phyloP scores from a whole-genome alignment of 345 rosid genomes.

The Isatis tinctoria region DNA sequence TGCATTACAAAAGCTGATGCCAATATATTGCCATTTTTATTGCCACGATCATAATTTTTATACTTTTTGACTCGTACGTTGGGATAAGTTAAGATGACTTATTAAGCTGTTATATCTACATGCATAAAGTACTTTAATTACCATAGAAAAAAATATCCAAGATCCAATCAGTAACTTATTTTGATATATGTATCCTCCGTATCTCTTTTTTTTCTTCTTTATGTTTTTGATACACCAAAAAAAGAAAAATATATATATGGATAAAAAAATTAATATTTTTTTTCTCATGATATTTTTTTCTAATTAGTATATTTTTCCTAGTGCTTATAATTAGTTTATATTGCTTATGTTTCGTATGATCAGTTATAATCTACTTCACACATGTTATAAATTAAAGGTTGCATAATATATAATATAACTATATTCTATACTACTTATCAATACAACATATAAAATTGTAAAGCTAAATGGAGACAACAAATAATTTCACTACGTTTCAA shows the following conservation, averaged over 20 bases:
- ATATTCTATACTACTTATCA: background rate
- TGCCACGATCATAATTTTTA: background rate
- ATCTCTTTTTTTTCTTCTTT: too few relatives aligned
- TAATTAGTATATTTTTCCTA: background rate
- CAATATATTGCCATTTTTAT: background rate
- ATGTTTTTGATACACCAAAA: too few relatives aligned
- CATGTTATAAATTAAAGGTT: background rate
- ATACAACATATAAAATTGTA: background rate
- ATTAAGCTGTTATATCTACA: background rate
- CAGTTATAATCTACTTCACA: background rate
- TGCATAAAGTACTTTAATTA: background rate
- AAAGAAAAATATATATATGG: too few relatives aligned
- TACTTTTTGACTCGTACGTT: background rate
- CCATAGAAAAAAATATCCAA: background rate
- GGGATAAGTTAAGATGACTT: slow-evolving; percentile 13
- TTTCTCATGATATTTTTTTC: background rate
- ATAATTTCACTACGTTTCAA: background rate
- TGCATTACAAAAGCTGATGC: slow-evolving; percentile 14
- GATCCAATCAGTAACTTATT: background rate
- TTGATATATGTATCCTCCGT: too few relatives aligned
- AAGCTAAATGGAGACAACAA: too few relatives aligned
- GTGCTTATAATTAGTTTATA: background rate
- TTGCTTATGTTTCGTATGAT: background rate
- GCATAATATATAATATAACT: too few relatives aligned
- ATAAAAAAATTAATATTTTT: background rate